Evolutionary conservation across 805 yeast species (phyloP).

Genomic region (Ascoidea rubescens): DNA sequence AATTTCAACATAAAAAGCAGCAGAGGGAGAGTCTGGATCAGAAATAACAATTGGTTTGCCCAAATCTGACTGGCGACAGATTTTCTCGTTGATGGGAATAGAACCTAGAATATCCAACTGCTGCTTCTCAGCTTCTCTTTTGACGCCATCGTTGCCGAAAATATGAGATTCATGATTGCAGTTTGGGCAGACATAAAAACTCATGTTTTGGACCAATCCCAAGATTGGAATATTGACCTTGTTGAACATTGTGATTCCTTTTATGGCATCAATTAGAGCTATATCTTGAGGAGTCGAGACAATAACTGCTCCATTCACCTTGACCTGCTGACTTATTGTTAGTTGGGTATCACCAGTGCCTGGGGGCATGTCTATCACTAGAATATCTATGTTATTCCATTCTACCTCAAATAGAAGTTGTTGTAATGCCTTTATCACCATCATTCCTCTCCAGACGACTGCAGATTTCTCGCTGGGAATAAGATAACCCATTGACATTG

Average conservation of each 20-base stretch:
- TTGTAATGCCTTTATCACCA: slow-evolving; percentile 79
- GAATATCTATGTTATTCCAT: slow-evolving; percentile 54
- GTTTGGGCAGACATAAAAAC: slow-evolving; percentile 60
- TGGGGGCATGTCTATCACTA: slow-evolving; percentile 80
- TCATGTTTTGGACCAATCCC: slow-evolving; percentile 79
- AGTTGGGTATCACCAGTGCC: slow-evolving; percentile 86
- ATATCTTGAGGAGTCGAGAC: slow-evolving; percentile 83
- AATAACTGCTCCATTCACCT: slow-evolving; percentile 65
- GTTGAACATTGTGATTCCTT: slow-evolving; percentile 68
- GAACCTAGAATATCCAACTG: slow-evolving; percentile 43
- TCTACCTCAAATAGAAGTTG: slow-evolving; percentile 74
- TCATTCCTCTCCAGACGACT: slow-evolving; percentile 74
- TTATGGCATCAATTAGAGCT: slow-evolving; percentile 65
- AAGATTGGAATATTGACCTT: slow-evolving; percentile 59
- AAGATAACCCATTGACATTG: slow-evolving; percentile 86
- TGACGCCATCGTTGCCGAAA: slow-evolving; percentile 49
- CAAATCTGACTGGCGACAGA: slow-evolving; percentile 45
- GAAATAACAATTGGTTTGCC: slow-evolving; percentile 52
- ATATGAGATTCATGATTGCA: slow-evolving; percentile 62
- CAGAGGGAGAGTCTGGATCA: slow-evolving; percentile 21
- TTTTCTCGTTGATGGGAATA: slow-evolving; percentile 49
- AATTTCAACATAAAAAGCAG: slow-evolving; percentile 32
- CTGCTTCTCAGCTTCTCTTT: slow-evolving; percentile 33
- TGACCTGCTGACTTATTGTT: slow-evolving; percentile 67
- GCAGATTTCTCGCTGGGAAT: slow-evolving; percentile 52